Evolutionary conservation across 768 basidiomycete genomes (phyloP).

Genomic region (Kwoniella mangroviensis): DNA sequence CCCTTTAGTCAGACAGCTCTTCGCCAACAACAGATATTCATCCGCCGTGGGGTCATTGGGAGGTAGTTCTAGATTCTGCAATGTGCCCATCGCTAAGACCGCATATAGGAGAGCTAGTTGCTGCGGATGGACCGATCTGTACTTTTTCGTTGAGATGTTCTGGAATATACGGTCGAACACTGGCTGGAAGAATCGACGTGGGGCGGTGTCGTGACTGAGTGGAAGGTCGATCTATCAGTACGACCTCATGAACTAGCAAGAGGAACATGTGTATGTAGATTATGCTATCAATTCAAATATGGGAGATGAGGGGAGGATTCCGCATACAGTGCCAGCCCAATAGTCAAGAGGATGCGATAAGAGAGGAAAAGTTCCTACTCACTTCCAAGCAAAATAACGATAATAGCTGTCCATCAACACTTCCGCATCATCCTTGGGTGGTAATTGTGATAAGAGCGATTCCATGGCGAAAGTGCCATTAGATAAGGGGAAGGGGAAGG

Average conservation of each 20-base stretch:
- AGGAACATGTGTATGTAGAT: neutral
- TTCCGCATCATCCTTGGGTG: conserved; percentile 30
- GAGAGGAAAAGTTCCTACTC: conserved; percentile 8
- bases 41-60: conserved; percentile 25
- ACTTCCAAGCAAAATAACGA: conserved; percentile 40
- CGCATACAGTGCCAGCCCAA: no score
- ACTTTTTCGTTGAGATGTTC: neutral
- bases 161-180: conserved; percentile 23
- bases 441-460: conserved; percentile 18
- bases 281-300: neutral
- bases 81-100: conserved; percentile 33
- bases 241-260: neutral
- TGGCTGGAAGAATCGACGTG: conserved; percentile 20
- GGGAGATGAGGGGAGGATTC: neutral
- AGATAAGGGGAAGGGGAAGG: conserved; percentile 23
- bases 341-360: no score
- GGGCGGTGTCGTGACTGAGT: conserved; percentile 29
- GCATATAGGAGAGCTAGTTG: conserved; percentile 29
- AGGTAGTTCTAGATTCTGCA: conserved; percentile 33
- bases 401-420: conserved; percentile 32
- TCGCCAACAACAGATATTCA: conserved; percentile 17
- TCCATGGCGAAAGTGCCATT: neutral
- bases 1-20: conserved; percentile 30
- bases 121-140: conserved; percentile 20
- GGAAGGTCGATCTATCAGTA: neutral